Conservation (phyloP, 192 early-diverging fungal species). For the Pecoramyces ruminantium region DNA sequence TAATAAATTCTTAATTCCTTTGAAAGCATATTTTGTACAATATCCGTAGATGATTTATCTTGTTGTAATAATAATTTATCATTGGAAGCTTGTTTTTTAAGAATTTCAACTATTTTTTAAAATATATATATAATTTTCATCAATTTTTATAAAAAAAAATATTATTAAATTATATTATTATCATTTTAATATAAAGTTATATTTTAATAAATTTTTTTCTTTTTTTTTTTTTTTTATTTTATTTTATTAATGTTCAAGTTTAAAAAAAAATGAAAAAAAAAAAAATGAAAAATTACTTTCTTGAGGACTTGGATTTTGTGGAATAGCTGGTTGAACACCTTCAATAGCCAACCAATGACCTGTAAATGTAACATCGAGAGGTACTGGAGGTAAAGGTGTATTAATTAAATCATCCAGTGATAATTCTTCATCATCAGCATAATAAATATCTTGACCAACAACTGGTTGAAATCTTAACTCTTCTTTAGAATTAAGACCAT, state of each 20-base stretch:
- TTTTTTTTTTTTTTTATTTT: constrained; percentile 15
- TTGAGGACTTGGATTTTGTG: constrained; percentile 75
- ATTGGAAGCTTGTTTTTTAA: constrained; percentile 2
- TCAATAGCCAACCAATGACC: constrained; percentile 97
- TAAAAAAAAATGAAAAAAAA: constrained; percentile 11
- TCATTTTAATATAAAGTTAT: too few relatives aligned
- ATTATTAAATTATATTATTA: too few relatives aligned
- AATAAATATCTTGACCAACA: constrained; percentile 56
- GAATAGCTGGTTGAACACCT: constrained; percentile 92
- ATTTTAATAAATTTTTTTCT: background rate
- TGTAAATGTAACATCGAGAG: constrained; percentile 72
- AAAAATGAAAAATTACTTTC: constrained; percentile 13
- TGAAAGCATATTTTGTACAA: constrained; percentile 81
- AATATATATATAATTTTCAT: background rate
- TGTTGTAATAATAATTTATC: background rate
- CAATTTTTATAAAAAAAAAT: background rate
- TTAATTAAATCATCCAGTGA: constrained; percentile 80
- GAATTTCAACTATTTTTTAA: constrained; percentile 2
- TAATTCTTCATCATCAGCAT: constrained; percentile 82
- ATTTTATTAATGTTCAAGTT: too few relatives aligned
- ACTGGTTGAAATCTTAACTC: constrained; percentile 54
- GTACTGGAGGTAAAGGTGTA: constrained; percentile 73
- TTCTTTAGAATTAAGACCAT: constrained; percentile 5
- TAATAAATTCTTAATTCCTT: constrained; percentile 89
- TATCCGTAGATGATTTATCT: constrained; percentile 3